Percentiles rank a stretch among this genome's conserved stretches.
These are phyloP conservation scores for Terana coerulea DNA, from an alignment of 768 basidiomycete genomes.

Conservation along the genomic window DNA sequence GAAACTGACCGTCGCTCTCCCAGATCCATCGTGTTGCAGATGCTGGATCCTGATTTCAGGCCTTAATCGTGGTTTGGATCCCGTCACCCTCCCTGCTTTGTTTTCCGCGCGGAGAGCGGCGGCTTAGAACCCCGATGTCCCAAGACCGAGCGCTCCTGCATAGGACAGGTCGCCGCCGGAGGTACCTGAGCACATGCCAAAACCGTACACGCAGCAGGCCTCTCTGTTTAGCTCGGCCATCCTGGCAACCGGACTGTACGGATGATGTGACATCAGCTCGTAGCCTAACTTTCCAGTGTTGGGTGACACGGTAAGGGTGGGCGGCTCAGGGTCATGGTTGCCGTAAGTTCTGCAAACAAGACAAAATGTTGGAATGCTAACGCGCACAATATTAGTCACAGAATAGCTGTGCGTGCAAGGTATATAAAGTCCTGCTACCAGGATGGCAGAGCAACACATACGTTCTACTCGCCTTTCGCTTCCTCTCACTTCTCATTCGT, in stretches of 20 bases:
- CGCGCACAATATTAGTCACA: background rate
- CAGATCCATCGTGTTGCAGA: too few relatives aligned
- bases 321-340: background rate
- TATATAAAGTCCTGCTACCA: too few relatives aligned
- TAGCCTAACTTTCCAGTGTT: constrained; percentile 3
- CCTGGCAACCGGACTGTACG: background rate
- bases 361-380: background rate
- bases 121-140: background rate
- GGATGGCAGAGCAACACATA: too few relatives aligned
- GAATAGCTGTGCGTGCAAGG: too few relatives aligned
- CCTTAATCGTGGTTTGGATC: too few relatives aligned
- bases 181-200: constrained; percentile 8
- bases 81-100: too few relatives aligned
- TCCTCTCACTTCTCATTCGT: background rate
- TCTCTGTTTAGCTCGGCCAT: background rate
- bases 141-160: background rate
- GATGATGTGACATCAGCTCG: constrained; percentile 12
- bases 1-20: too few relatives aligned
- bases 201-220: background rate
- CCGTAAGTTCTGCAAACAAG: background rate
- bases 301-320: background rate
- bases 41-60: too few relatives aligned
- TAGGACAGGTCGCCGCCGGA: background rate
- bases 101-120: background rate
- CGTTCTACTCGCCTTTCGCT: background rate